Conservation (phyloP, 139 green algal genomes). For the Micromonas pusilla region DNA sequence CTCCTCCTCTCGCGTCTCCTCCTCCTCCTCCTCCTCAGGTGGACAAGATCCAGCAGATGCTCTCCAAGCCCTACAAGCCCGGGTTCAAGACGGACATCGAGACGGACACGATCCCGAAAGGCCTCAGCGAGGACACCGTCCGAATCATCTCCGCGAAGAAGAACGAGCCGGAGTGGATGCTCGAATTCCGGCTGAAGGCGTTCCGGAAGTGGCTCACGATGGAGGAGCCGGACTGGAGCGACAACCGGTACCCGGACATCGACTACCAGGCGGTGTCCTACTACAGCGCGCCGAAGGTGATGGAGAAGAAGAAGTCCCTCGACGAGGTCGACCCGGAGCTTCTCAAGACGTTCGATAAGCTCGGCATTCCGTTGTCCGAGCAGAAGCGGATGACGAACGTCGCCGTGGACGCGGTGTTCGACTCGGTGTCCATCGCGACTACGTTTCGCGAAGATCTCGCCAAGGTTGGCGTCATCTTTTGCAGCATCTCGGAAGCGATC, state of each 20-base stretch:
- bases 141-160: conserved; percentile 95
- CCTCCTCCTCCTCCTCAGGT: conserved; percentile 9
- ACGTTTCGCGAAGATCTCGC: conserved; percentile 92
- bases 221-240: conserved; percentile 82
- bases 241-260: conserved; percentile 73
- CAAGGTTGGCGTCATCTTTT: conserved; percentile 96
- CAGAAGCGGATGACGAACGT: conserved; percentile 98
- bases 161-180: conserved; percentile 97
- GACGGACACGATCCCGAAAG: conserved; percentile 72
- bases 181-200: conserved; percentile 90
- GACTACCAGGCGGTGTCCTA: conserved; percentile 88
- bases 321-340: conserved; percentile 92
- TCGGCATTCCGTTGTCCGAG: conserved; percentile 95
- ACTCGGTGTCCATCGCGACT: conserved; percentile 96
- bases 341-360: conserved; percentile 90
- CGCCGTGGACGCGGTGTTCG: conserved; percentile 96
- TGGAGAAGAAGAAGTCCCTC: conserved; percentile 72
- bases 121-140: conserved; percentile 90
- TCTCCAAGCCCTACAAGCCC: conserved; percentile 80
- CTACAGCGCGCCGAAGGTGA: conserved; percentile 90
- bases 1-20: too few relatives aligned
- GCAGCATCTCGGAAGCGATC: conserved; percentile 89
- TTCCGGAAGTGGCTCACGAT: conserved; percentile 95
- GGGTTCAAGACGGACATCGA: conserved; percentile 94
- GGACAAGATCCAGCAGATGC: conserved; percentile 30